Evolutionary conservation across 2,329 filamentous ascomycete species (phyloP).

Genomic region (Rutstroemia sp.): DNA sequence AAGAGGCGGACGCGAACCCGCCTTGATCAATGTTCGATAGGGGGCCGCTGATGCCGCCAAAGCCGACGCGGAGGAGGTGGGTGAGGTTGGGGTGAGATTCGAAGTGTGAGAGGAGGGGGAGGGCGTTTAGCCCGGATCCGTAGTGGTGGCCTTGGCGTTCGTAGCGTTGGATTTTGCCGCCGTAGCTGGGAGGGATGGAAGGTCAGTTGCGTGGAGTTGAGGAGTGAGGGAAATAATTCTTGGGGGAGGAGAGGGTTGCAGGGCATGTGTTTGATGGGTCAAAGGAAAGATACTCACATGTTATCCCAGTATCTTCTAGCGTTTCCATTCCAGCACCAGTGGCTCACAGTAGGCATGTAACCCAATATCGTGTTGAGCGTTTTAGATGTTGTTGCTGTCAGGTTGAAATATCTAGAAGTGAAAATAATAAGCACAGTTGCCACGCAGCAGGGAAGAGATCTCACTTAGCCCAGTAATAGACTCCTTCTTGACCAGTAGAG

Average conservation of each 20-base stretch:
- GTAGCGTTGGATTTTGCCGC: slow-evolving; percentile 32
- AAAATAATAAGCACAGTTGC: background rate
- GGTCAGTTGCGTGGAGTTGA: background rate
- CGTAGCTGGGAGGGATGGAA: background rate
- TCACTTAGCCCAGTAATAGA: slow-evolving; percentile 47
- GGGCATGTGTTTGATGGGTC: too few species aligned
- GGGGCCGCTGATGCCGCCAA: slow-evolving; percentile 45
- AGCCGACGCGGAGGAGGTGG: slow-evolving; percentile 47
- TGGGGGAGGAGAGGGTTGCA: background rate
- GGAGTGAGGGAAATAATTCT: too few species aligned
- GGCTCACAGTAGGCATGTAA: slow-evolving; percentile 49
- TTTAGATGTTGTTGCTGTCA: slow-evolving; percentile 38
- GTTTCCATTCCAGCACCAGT: slow-evolving; percentile 58
- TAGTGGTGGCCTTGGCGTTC: slow-evolving; percentile 53
- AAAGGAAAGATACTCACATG: slow-evolving; percentile 28
- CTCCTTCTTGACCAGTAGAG: slow-evolving; percentile 53
- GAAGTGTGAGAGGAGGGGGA: slow-evolving; percentile 46
- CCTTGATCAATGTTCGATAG: slow-evolving; percentile 48
- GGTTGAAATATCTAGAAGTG: slow-evolving; percentile 38
- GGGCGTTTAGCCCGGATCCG: slow-evolving; percentile 49
- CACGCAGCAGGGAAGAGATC: background rate
- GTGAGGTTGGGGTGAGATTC: slow-evolving; percentile 38
- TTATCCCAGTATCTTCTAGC: slow-evolving; percentile 40
- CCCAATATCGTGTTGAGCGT: slow-evolving; percentile 48
- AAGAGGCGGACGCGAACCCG: slow-evolving; percentile 47